Base-by-base conservation (phyloP, 2,329 filamentous ascomycete genomes). In the Kalmusia sp. region DNA sequence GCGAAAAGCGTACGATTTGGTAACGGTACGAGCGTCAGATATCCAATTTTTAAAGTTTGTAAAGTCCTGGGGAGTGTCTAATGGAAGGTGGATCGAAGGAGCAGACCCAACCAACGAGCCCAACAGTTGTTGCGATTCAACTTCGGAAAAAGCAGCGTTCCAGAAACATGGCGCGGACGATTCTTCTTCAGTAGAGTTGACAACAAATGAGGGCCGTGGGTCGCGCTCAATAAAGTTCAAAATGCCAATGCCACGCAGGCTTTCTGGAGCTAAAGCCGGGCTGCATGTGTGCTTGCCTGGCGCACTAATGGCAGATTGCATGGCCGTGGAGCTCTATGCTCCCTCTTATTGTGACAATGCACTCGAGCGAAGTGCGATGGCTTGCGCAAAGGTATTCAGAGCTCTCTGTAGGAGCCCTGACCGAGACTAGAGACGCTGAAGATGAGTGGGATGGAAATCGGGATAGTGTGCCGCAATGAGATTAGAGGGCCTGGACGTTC, bases 151-250 rank as follows among this genome's bases (percentile, higher is more conserved):
- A n/a, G 67, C 67, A 17, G 53, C 22, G 40, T 69, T 70, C 43
- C 56, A 54, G 48, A 64, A 68, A 27, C 11, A 43, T 8, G 24
- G 38, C 25, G 61, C 55, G 9, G 57, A 47, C 17, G 39, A 25
- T 15, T 35, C 24, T 22, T 22, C 38, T 15, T 49, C 40, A 5
- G 28, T 6, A 31, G 49, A 35, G 37, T 65, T 55, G 24, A 62
- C 17, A 14, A 66, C 22, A 24, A 64, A 62, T 4, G 60, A 59
- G 34, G 65, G 64, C 21, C 60, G 58, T 2, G 60, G 51, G 25
- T 68, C 64, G 44, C 48, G 33, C 22, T 63, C 54, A n/a, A 68
- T 51, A 19, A 67, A 52, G 22, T 64, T 54, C 34, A 64, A 51
- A 34, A 67, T 52, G 35, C 64, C 59, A 22, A 67, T 43, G 28